Evolutionary conservation across 192 early-diverging fungal genomes (phyloP), one percentile per base, ranked within the genome.

Genomic region (Gorgonomyces haynaldii): DNA sequence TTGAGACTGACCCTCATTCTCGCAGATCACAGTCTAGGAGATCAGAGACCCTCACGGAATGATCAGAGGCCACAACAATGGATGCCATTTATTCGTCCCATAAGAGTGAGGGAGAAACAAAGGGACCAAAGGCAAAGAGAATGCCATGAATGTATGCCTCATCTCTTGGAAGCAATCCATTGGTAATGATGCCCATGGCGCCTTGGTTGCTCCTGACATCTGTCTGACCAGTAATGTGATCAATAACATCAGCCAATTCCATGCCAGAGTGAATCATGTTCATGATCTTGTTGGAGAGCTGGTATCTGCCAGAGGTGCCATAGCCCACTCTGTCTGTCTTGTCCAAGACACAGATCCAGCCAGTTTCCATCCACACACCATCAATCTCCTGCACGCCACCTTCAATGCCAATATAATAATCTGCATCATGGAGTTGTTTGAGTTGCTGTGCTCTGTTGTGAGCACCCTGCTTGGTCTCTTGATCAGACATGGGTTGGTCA

Each of bases 111-210:
- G n/a, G n/a, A n/a, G n/a, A n/a, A n/a, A n/a, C n/a, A n/a, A n/a
- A n/a, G n/a, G n/a, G n/a, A n/a, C n/a, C n/a, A n/a, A n/a, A n/a
- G n/a, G n/a, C n/a, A n/a, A n/a, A 62, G 24, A 35, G 43, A n/a
- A 62, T 38, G n/a, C 60, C 60, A 38, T 62, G 60, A 9, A 39
- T 15, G 20, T 55, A 55, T 17, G 58, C 61, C 4, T 19, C 19
- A 30, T 62, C 60, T 21, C 60, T 44, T n/a, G 35, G 43, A n/a
- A 62, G 13, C 9, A 58, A 13, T 9, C 60, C 60, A 9, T 27
- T 16, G n/a, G 60, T 62, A 4, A 62, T 31, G 16, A 62, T 51
- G 16, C 58, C 61, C 61, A 62, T 62, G 10, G 61, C 61, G 6
- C 61, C 61, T 3, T 23, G 38, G 3, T 9, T 42, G 16, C 27